phyloP scores from a whole-genome alignment of 176 grass and related monocot species.

The Cocos nucifera region DNA sequence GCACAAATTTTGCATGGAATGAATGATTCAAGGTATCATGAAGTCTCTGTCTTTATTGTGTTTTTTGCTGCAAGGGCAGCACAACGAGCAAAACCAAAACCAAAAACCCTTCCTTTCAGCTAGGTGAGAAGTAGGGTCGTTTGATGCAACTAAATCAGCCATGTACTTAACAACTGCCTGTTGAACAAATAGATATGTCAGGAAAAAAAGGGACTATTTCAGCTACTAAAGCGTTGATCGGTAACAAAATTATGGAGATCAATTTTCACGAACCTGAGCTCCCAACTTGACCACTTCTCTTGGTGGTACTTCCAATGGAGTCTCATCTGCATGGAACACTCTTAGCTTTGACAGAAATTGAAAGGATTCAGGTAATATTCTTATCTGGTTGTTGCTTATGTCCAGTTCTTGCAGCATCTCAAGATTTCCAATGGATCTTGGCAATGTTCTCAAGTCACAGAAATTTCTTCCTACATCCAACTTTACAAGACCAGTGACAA shows the following conservation, averaged over 20 bases:
- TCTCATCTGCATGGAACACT: conserved; percentile 79
- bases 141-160: conserved; percentile 54
- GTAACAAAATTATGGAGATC: too few relatives aligned
- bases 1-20: not conserved
- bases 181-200: conserved; percentile 1
- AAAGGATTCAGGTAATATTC: conserved; percentile 72
- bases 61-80: conserved; percentile 40
- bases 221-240: too few relatives aligned
- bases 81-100: conserved; percentile 60
- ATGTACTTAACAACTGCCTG: conserved; percentile 78
- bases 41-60: conserved; percentile 17
- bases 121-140: conserved; percentile 28
- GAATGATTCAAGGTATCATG: not conserved
- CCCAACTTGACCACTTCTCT: conserved; percentile 75
- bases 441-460: conserved; percentile 60
- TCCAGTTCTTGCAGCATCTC: conserved; percentile 92
- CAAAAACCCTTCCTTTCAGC: conserved; percentile 38
- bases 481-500: conserved; percentile 68
- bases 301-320: conserved; percentile 83
- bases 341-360: conserved; percentile 48
- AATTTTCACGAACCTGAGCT: conserved; percentile 52
- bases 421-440: conserved; percentile 84
- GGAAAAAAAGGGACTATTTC: too few relatives aligned
- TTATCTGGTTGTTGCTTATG: conserved; percentile 96
- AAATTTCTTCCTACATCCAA: conserved; percentile 81